Evolutionary conservation across 108 stramenopile genomes (phyloP).

Genomic region (Cyclotella choctawhatcheeana): DNA sequence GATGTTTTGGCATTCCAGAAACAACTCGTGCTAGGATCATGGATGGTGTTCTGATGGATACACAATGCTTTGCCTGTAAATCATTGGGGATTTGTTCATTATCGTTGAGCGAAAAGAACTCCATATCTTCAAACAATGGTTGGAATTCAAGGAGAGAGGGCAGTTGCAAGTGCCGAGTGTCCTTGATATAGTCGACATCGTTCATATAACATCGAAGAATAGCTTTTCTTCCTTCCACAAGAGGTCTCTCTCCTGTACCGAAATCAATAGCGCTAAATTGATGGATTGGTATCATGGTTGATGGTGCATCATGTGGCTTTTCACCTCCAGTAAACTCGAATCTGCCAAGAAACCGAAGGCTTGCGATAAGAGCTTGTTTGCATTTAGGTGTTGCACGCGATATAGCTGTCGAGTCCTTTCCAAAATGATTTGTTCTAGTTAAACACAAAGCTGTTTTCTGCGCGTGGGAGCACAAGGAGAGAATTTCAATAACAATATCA

Average conservation of each 20-base stretch:
- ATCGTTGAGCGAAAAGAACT: conserved; percentile 45
- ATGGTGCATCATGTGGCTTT: conserved; percentile 26
- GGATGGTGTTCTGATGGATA: conserved; percentile 62
- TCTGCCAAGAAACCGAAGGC: conserved; percentile 73
- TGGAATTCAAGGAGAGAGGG: conserved; percentile 27
- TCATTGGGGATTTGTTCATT: conserved; percentile 25
- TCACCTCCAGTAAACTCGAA: conserved; percentile 70
- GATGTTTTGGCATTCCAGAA: conserved; percentile 65
- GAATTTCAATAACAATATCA: conserved; percentile 70
- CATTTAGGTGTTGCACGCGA: conserved; percentile 73
- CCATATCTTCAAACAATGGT: conserved; percentile 70
- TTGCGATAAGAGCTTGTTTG: conserved; percentile 50
- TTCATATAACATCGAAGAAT: conserved; percentile 68
- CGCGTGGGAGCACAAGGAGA: conserved; percentile 72
- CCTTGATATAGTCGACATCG: conserved; percentile 37
- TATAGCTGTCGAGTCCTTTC: conserved; percentile 48
- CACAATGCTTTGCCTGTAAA: conserved; percentile 51
- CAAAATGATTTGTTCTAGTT: conserved; percentile 34
- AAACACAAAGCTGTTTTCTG: conserved; percentile 75
- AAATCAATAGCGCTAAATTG: conserved; percentile 79
- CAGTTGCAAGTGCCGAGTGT: conserved; percentile 40
- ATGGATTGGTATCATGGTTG: conserved; percentile 43
- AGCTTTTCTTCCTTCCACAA: conserved; percentile 57
- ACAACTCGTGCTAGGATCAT: conserved; percentile 67
- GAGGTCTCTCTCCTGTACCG: conserved; percentile 38